Percentiles rank a stretch among this genome's conserved stretches.
Evolutionary conservation across 2,329 filamentous ascomycete genomes (phyloP).

Genomic region (Aspergillus sp.): DNA sequence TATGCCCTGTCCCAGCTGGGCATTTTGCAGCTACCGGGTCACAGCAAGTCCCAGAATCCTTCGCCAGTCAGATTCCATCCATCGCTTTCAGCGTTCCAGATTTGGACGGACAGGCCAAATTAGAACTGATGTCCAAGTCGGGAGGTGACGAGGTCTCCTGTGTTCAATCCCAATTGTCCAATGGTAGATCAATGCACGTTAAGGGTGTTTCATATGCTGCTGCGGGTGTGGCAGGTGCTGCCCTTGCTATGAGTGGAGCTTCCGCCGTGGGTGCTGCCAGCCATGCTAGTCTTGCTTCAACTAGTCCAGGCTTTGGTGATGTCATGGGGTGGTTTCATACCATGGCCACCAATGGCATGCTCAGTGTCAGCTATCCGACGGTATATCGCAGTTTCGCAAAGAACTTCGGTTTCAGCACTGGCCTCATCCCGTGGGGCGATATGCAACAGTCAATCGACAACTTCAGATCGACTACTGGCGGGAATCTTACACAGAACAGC

Average conservation of each 20-base stretch:
- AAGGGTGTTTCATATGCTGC: slow-evolving; percentile 78
- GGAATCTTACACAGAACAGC: slow-evolving; percentile 77
- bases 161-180: slow-evolving; percentile 73
- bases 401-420: slow-evolving; percentile 91
- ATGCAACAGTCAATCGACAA: slow-evolving; percentile 79
- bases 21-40: slow-evolving; percentile 67
- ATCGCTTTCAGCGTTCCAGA: slow-evolving; percentile 92
- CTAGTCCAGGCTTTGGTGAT: slow-evolving; percentile 80
- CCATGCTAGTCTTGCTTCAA: slow-evolving; percentile 56
- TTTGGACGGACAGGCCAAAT: slow-evolving; percentile 76
- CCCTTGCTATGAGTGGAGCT: slow-evolving; percentile 67
- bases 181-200: slow-evolving; percentile 76
- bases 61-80: slow-evolving; percentile 69
- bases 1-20: slow-evolving; percentile 75
- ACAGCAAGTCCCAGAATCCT: slow-evolving; percentile 67
- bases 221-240: slow-evolving; percentile 78
- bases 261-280: slow-evolving; percentile 62
- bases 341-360: slow-evolving; percentile 93
- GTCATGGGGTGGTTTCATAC: slow-evolving; percentile 88
- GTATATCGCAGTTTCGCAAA: slow-evolving; percentile 86
- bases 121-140: slow-evolving; percentile 65
- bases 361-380: slow-evolving; percentile 80
- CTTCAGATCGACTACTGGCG: slow-evolving; percentile 76
- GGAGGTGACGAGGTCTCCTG: slow-evolving; percentile 67
- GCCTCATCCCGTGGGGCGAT: slow-evolving; percentile 73